Base-by-base conservation (phyloP, 257 asterid species). In the Parsonsia alboflavescens region DNA sequence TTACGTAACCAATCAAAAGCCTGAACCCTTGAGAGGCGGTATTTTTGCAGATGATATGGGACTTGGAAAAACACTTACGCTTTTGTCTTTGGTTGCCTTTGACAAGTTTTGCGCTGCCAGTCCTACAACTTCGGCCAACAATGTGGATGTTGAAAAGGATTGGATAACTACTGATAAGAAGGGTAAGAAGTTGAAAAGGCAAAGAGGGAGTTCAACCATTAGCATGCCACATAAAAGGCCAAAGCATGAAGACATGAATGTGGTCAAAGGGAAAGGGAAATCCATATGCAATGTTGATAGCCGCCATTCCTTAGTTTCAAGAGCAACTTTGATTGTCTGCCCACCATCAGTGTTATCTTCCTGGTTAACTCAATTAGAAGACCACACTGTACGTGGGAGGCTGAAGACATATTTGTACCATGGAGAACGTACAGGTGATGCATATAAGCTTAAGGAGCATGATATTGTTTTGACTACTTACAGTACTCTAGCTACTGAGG, bases 11-110 rank as follows among this genome's bases (percentile, higher is more conserved):
- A 77, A 58, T 44, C 86, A 77, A 57, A 84, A 85, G 72, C 97
- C 98, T 0, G 93, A 88, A 80, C 97, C 97, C 28, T 68, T 90
- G 44, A 84, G 85, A 75, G 98, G 98, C 46, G 96, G 97, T 54
- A 89, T 93, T 73, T 90, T 90, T 56, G 97, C 98, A 15, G 98
- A 93, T 78, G 97, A 90, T 66, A 93, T 93, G 98, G 98, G 98
- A 50, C 81, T 91, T 79, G 98, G 97, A 1, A 93, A 93, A 80
- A 90, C 97, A 21, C 96, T 93, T 30, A 86, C 98, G 0, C 76
- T 93, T 44, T 94, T 93, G 59, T 93, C 98, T 13, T 70, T 93
- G 81, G 84, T 93, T 71, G 95, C 96, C 49, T 81, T 85, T 56
- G 98, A 93, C 78, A 93, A 86, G 81, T 73, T 76, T 41, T 58